Conservation (phyloP, 2,329 filamentous ascomycete species). For the Ilyonectria mors-panacis region DNA sequence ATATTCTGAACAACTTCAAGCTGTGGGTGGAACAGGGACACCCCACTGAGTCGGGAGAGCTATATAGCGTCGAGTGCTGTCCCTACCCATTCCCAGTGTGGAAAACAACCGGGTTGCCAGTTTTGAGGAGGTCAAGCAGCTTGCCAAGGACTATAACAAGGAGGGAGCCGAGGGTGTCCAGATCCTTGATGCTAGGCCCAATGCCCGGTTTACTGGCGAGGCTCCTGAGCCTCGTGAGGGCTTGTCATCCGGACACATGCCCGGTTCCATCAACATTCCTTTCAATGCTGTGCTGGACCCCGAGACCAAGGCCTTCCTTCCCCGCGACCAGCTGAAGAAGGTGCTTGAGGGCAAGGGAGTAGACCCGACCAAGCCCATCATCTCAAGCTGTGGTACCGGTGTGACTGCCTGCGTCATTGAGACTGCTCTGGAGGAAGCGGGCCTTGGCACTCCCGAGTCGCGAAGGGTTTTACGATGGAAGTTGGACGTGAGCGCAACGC, state of each 20-base stretch:
- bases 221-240: constrained; percentile 90
- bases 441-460: constrained; percentile 76
- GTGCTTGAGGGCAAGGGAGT: constrained; percentile 87
- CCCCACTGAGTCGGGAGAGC: constrained; percentile 84
- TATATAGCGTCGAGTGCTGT: constrained; percentile 77
- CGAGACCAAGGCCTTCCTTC: constrained; percentile 83
- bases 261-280: constrained; percentile 86
- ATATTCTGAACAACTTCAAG: constrained; percentile 95
- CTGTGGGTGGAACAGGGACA: constrained; percentile 90
- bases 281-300: constrained; percentile 86
- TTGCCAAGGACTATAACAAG: constrained; percentile 83
- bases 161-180: constrained; percentile 88
- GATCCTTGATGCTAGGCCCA: constrained; percentile 88
- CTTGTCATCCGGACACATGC: constrained; percentile 91
- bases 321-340: constrained; percentile 78
- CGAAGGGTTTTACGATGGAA: constrained; percentile 94
- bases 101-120: constrained; percentile 77
- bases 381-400: constrained; percentile 92
- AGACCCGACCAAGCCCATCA: constrained; percentile 83
- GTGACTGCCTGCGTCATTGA: constrained; percentile 95
- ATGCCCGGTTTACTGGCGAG: constrained; percentile 84
- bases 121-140: constrained; percentile 86
- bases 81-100: constrained; percentile 74
- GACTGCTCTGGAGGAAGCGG: constrained; percentile 84
- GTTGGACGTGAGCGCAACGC: constrained; percentile 86